These are phyloP conservation scores for Solanum habrochaites DNA, from an alignment of 257 asterid genomes.

Conservation along the genomic window DNA sequence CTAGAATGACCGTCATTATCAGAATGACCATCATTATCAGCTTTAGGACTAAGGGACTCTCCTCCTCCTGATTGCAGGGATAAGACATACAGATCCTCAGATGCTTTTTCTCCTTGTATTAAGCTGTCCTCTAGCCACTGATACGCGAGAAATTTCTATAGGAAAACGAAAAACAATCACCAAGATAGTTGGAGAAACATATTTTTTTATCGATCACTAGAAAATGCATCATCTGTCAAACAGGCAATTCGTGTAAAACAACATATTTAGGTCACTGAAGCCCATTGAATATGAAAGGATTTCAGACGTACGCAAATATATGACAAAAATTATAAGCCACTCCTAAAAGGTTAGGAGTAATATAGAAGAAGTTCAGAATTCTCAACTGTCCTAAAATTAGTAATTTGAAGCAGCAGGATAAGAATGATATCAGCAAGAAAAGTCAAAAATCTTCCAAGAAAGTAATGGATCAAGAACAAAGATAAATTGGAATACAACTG, in stretches of 20 bases:
- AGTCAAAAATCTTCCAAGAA: not conserved
- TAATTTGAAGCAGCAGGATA: not conserved
- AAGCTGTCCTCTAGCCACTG: slow-evolving; percentile 91
- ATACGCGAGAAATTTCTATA: slow-evolving; percentile 54
- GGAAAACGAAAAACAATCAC: not conserved
- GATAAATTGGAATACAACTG: not conserved
- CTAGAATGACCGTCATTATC: slow-evolving; percentile 11
- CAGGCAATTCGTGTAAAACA: not conserved
- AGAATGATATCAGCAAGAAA: not conserved
- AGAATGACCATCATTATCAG: slow-evolving; percentile 8
- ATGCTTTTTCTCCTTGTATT: slow-evolving; percentile 49
- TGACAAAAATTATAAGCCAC: not conserved
- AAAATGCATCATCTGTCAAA: not conserved
- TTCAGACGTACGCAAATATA: not conserved
- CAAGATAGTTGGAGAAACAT: not conserved
- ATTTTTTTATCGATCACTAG: not conserved
- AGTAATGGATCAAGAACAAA: not conserved
- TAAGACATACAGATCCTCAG: slow-evolving; percentile 52
- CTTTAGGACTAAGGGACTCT: slow-evolving; percentile 6
- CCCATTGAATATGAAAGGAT: not conserved
- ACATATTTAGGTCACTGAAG: not conserved
- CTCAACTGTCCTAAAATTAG: not conserved
- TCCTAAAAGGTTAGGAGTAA: not conserved
- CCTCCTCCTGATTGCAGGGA: slow-evolving; percentile 16
- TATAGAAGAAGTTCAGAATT: not conserved